These are phyloP conservation scores for Cryphonectria japonica DNA, from an alignment of 2,329 filamentous ascomycete genomes.

Conservation along the genomic window DNA sequence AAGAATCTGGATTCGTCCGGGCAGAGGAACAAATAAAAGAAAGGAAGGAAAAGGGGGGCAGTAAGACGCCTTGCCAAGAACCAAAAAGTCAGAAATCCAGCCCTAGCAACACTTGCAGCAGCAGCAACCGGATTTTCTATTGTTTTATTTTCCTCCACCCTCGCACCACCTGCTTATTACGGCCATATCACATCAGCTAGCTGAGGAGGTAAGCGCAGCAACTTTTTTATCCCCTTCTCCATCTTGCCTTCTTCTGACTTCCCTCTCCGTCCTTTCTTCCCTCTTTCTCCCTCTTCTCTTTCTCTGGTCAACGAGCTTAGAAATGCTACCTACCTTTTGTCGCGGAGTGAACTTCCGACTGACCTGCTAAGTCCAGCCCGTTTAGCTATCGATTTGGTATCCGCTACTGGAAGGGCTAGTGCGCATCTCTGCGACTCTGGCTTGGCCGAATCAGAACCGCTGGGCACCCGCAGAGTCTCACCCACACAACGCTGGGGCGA, in stretches of 20 bases:
- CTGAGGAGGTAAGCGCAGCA: slow-evolving; percentile 20
- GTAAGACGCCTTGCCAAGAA: slow-evolving; percentile 4
- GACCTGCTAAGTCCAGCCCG: slow-evolving; percentile 3
- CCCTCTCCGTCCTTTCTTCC: no score
- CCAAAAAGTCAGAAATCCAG: slow-evolving; percentile 12
- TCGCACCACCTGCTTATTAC: slow-evolving; percentile 13
- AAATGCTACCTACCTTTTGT: background rate
- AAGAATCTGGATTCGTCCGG: background rate
- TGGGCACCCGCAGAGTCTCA: slow-evolving; percentile 25
- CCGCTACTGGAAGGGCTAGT: slow-evolving; percentile 23
- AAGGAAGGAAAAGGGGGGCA: background rate
- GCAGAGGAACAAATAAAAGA: slow-evolving; percentile 1
- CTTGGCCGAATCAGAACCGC: slow-evolving; percentile 26
- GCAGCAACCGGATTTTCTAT: background rate
- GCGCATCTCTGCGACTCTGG: slow-evolving; percentile 15
- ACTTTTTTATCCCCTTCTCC: background rate
- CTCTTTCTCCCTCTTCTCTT: no score
- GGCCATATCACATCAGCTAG: slow-evolving; percentile 13
- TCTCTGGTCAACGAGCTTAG: background rate
- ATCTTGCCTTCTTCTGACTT: background rate
- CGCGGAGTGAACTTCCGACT: background rate
- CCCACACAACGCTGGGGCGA: slow-evolving; percentile 20
- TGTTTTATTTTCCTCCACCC: background rate
- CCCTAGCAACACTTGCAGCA: slow-evolving; percentile 16
- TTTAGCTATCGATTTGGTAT: slow-evolving; percentile 1